Conservation (phyloP, 1,284 basidiomycete genomes). For the Tremellales sp. region DNA sequence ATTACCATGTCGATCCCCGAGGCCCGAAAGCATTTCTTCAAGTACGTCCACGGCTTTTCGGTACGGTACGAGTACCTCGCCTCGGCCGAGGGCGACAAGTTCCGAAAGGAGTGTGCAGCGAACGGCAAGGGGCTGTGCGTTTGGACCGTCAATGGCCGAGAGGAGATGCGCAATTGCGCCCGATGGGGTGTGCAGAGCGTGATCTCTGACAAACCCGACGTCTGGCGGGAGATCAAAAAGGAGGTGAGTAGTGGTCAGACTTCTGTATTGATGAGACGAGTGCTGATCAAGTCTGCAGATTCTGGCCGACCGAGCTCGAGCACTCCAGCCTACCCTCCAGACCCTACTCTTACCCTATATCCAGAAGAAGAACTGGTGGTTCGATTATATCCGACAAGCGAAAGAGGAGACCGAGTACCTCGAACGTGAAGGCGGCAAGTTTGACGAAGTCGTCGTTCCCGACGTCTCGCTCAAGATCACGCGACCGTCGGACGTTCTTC, state of each 20-base stretch:
- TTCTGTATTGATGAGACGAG: neutral
- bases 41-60: conserved; percentile 81
- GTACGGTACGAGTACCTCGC: conserved; percentile 74
- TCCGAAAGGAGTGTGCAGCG: conserved; percentile 70
- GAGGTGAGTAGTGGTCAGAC: conserved; percentile 23
- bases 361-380: conserved; percentile 35
- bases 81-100: conserved; percentile 64
- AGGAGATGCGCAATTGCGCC: conserved; percentile 93
- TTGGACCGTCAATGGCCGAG: conserved; percentile 92
- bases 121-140: conserved; percentile 85
- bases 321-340: conserved; percentile 27
- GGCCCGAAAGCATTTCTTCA: conserved; percentile 86
- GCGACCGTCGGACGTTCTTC: conserved; percentile 6
- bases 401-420: conserved; percentile 44
- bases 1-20: conserved; percentile 65
- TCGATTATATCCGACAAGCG: conserved; percentile 30
- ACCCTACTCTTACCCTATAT: conserved; percentile 31
- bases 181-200: conserved; percentile 88
- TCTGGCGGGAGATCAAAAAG: conserved; percentile 36
- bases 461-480: conserved; percentile 16
- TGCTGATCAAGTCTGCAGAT: conserved; percentile 15
- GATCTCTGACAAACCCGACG: conserved; percentile 66
- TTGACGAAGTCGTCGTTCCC: conserved; percentile 20
- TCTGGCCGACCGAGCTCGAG: conserved; percentile 21
- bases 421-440: conserved; percentile 44